These are phyloP conservation scores for Wallemia ichthyophaga DNA, from an alignment of 1,284 basidiomycete species.

Conservation along the genomic window DNA sequence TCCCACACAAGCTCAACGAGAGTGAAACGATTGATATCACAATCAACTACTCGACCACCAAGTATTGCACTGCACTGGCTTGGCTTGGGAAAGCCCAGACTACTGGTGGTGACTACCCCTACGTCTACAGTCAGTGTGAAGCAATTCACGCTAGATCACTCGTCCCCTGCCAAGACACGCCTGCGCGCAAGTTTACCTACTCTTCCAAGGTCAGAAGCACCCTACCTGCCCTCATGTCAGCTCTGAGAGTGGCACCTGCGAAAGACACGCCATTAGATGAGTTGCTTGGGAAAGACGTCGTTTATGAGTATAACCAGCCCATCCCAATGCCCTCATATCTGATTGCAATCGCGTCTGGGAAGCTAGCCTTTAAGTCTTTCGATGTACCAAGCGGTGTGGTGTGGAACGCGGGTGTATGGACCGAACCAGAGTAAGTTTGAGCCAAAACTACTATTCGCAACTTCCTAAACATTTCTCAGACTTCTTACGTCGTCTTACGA, in stretches of 20 bases:
- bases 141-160: slow-evolving; percentile 62
- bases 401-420: slow-evolving; percentile 64
- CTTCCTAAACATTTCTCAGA: no score
- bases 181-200: slow-evolving; percentile 26
- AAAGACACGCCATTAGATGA: slow-evolving; percentile 28
- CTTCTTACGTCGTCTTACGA: slow-evolving; percentile 46
- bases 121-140: slow-evolving; percentile 80
- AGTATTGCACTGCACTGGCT: slow-evolving; percentile 55
- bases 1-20: slow-evolving; percentile 19
- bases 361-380: slow-evolving; percentile 44
- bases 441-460: no score
- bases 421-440: slow-evolving; percentile 36
- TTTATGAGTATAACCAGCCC: slow-evolving; percentile 40
- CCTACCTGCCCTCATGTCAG: slow-evolving; percentile 57
- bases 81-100: slow-evolving; percentile 81
- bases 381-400: slow-evolving; percentile 26
- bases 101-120: slow-evolving; percentile 54
- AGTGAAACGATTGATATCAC: slow-evolving; percentile 26
- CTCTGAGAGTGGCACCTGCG: slow-evolving; percentile 41
- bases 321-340: slow-evolving; percentile 60
- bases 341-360: slow-evolving; percentile 57
- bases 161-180: slow-evolving; percentile 36
- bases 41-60: slow-evolving; percentile 42
- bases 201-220: slow-evolving; percentile 38
- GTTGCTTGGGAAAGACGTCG: slow-evolving; percentile 5